Evolutionary conservation across 495 filamentous ascomycete species (phyloP).

Genomic region (Neurospora sp.): DNA sequence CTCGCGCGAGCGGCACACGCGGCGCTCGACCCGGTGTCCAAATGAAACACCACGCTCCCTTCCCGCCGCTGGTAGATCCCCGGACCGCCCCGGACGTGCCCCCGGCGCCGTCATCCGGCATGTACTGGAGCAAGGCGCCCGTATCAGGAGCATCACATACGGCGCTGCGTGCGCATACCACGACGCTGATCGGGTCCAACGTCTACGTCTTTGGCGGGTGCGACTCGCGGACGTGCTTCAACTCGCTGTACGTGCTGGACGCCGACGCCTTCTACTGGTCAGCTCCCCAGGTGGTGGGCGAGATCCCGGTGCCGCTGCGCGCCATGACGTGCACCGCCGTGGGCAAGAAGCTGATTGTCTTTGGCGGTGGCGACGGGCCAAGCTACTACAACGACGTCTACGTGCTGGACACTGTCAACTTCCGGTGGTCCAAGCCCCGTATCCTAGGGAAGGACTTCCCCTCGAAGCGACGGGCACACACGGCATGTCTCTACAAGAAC

Average conservation of each 20-base stretch:
- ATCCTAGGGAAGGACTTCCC: slow-evolving; percentile 43
- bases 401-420: slow-evolving; percentile 55
- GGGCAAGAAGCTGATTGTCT: slow-evolving; percentile 55
- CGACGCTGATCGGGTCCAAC: slow-evolving; percentile 49
- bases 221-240: slow-evolving; percentile 53
- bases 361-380: slow-evolving; percentile 56
- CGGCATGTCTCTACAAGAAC: slow-evolving; percentile 55
- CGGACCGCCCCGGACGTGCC: slow-evolving; percentile 47
- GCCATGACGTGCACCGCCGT: slow-evolving; percentile 60
- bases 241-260: slow-evolving; percentile 55
- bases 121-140: slow-evolving; percentile 58
- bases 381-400: slow-evolving; percentile 62
- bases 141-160: slow-evolving; percentile 46
- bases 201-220: slow-evolving; percentile 60
- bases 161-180: slow-evolving; percentile 52
- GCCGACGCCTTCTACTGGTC: slow-evolving; percentile 58
- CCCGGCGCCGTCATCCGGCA: slow-evolving; percentile 52
- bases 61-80: slow-evolving; percentile 48
- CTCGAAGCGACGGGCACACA: slow-evolving; percentile 50
- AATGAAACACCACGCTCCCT: slow-evolving; percentile 24
- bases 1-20: slow-evolving; percentile 18
- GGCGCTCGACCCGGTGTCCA: slow-evolving; percentile 6
- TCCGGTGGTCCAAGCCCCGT: slow-evolving; percentile 47
- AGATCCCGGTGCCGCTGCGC: slow-evolving; percentile 49
- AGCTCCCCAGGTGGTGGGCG: slow-evolving; percentile 46